Evolutionary conservation across 306 rosid genomes (phyloP).

Genomic region (Glycyrrhiza uralensis): DNA sequence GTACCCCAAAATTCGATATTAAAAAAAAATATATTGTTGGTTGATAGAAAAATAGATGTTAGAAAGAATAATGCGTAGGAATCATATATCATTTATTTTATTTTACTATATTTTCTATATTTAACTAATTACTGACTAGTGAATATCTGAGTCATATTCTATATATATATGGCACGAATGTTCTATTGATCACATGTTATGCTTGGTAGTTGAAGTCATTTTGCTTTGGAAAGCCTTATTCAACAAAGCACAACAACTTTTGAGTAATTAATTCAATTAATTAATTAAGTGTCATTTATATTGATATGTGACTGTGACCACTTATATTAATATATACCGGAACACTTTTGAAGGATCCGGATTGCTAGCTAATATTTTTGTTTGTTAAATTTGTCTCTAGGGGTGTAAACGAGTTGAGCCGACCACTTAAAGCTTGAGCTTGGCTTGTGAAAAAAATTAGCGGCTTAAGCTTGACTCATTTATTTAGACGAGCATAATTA

Average conservation of each 20-base stretch:
- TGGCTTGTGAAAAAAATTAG: no score
- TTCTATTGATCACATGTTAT: background rate
- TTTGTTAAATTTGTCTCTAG: no score
- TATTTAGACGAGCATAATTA: no score
- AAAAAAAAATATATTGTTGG: no score
- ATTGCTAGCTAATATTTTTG: background rate
- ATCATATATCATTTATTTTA: no score
- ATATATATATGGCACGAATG: background rate
- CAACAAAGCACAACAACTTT: background rate
- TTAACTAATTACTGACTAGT: background rate
- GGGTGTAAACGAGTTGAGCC: no score
- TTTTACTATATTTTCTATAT: background rate
- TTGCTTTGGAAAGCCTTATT: background rate
- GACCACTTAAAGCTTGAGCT: no score
- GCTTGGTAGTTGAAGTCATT: background rate
- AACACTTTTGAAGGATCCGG: background rate
- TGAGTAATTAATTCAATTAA: background rate
- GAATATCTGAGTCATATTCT: no score
- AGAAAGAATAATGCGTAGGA: no score
- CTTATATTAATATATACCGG: background rate
- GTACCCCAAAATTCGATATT: no score
- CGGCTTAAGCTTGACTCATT: no score
- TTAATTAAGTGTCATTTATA: background rate
- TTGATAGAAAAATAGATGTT: no score
- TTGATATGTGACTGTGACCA: constrained; percentile 20